Evolutionary conservation across 129 eudicot species (phyloP), one percentile per base, ranked within the genome.

Genomic region (Lactuca saligna): DNA sequence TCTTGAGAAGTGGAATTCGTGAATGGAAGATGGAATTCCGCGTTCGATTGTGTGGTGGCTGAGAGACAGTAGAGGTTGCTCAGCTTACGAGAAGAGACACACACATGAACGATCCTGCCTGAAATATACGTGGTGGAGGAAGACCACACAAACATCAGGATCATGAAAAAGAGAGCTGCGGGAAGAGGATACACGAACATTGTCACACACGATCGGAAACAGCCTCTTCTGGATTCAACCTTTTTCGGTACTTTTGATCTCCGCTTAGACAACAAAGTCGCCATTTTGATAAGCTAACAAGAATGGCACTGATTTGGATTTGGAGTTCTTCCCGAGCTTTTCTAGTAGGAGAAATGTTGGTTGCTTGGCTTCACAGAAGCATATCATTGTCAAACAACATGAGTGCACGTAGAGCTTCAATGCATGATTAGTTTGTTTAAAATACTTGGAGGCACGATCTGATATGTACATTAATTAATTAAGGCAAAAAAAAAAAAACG

Each of bases 41-140:
- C 73, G 61, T 70, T 79, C 38, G 95, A 89, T 7, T 85, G 90
- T 16, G 95, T 73, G 41, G 88, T 90, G 67, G 92, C 92, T 0
- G 96, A 91, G 51, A 87, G 81, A 75, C 97, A 91, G 33, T 87
- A 87, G 17, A 77, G 88, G 65, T 84, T 83, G 72, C 72, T 84
- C 67, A 91, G 87, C 78, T 88, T 88, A 66, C 96, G 75, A 33
- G 97, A 88, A 2, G 97, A 83, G 0, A 91, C 81, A 56, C 97
- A 91, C 32, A 91, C 76, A 59, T 88, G 97, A 54, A 91, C 85
- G 12, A 91, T 75, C 60, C 89, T 61, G 9, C 96, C 88, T 5
- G 97, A 80, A 46, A 91, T 79, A 58, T 82, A 70, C 56, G 94
- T 84, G 70, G 93, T 81, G 31, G 96, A 79, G 16, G 85, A 85